A percentile compares a stretch with the other conserved stretches of the same genome.
Conservation (phyloP, 352 stramenopile species). For the Saprolegnia parasitica region DNA sequence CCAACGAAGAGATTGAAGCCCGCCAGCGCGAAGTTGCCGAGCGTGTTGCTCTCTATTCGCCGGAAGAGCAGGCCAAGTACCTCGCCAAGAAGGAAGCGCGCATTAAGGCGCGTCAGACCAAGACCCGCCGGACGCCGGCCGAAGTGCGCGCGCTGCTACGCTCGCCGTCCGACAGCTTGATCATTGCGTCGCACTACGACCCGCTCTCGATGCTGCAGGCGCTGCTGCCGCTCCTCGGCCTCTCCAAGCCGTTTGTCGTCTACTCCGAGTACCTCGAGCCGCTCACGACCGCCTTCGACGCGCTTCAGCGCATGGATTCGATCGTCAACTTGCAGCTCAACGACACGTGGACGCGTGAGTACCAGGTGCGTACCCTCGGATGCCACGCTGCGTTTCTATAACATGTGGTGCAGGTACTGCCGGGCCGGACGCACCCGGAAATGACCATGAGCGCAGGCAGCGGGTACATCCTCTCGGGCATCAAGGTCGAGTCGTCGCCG, state of each 20-base stretch:
- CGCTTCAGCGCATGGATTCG: conserved; percentile 84
- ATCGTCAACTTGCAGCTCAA: conserved; percentile 93
- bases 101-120: conserved; percentile 39
- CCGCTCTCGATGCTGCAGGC: conserved; percentile 78
- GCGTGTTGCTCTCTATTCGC: conserved; percentile 78
- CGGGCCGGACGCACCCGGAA: conserved; percentile 90
- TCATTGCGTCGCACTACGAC: conserved; percentile 90
- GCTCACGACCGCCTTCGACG: conserved; percentile 85
- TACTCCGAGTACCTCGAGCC: conserved; percentile 88
- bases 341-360: conserved; percentile 94
- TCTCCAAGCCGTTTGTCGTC: conserved; percentile 93
- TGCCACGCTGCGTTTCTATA: too few relatives aligned
- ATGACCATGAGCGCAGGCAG: conserved; percentile 97
- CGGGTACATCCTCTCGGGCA: conserved; percentile 92
- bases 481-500: conserved; percentile 68
- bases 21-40: conserved; percentile 54
- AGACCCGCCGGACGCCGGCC: conserved; percentile 62
- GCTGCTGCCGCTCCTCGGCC: conserved; percentile 86
- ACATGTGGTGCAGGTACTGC: conserved; percentile 57
- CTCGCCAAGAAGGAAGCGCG: conserved; percentile 74
- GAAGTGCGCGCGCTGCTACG: conserved; percentile 69
- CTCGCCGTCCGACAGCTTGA: conserved; percentile 70
- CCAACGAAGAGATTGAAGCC: conserved; percentile 43
- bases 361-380: conserved; percentile 87
- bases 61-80: conserved; percentile 71